phyloP scores from a whole-genome alignment of 768 basidiomycete genomes.

The Nidularia pulvinata region DNA sequence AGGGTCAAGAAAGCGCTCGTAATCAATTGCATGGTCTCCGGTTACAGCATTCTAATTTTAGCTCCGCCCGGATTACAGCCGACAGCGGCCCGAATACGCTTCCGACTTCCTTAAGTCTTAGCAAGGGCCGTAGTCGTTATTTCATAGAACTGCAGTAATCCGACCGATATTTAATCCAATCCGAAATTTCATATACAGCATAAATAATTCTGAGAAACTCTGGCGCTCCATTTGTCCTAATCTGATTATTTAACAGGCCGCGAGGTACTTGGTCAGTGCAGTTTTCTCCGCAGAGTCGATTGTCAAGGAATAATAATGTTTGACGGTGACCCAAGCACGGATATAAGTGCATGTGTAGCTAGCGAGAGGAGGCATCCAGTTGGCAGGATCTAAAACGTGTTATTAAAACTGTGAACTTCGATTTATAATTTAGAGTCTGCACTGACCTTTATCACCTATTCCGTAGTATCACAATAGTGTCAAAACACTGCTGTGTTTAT shows the following conservation, averaged over 20 bases:
- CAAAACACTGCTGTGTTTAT: not conserved
- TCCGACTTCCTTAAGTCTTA: too few relatives aligned
- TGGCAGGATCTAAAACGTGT: constrained; percentile 35
- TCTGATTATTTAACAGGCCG: constrained; percentile 22
- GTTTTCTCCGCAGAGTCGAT: constrained; percentile 52
- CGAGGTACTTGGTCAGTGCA: constrained; percentile 37
- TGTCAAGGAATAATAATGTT: constrained; percentile 46
- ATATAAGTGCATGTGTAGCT: constrained; percentile 52
- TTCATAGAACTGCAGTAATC: too few relatives aligned
- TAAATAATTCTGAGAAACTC: not conserved
- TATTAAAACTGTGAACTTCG: not conserved
- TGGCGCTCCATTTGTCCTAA: not conserved
- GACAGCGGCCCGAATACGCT: too few relatives aligned
- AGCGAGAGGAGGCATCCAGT: constrained; percentile 49
- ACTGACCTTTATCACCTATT: constrained; percentile 40
- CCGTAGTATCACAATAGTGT: too few relatives aligned
- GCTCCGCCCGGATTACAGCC: too few relatives aligned
- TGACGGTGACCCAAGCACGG: constrained; percentile 53
- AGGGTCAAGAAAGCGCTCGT: too few relatives aligned
- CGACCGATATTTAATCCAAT: too few relatives aligned
- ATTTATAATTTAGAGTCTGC: too few relatives aligned
- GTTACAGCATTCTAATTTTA: too few relatives aligned
- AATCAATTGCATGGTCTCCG: too few relatives aligned
- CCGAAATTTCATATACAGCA: too few relatives aligned
- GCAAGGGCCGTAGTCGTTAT: too few relatives aligned